A percentile compares a stretch with the other conserved stretches of the same genome.
These are phyloP conservation scores for Colletotrichum australisinense DNA, from an alignment of 2,329 filamentous ascomycete species.

Conservation along the genomic window DNA sequence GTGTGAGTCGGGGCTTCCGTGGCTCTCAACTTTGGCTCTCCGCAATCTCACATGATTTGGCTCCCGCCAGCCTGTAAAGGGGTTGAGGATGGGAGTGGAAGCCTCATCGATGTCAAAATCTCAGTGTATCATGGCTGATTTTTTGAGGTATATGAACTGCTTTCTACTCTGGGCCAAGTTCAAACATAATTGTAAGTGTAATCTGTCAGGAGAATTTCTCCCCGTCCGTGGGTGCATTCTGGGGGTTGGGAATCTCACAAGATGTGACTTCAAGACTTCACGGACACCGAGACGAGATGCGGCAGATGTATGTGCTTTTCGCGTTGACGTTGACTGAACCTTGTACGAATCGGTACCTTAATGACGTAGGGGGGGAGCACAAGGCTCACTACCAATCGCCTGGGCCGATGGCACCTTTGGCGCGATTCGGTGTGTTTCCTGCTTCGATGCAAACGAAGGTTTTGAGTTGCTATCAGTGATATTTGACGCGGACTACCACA, in stretches of 20 bases:
- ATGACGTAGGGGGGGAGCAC: no score
- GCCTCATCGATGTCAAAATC: background rate
- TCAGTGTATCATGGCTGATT: background rate
- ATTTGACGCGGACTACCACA: no score
- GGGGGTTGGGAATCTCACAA: background rate
- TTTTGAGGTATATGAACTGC: background rate
- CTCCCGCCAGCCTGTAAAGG: no score
- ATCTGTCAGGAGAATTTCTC: background rate
- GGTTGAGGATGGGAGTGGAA: background rate
- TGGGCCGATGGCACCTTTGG: no score
- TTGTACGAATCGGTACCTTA: no score
- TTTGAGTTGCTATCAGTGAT: no score
- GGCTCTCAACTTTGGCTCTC: no score
- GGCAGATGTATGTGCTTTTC: background rate
- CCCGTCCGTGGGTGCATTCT: background rate
- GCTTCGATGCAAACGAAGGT: no score
- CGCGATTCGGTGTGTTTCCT: no score
- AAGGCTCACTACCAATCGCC: no score
- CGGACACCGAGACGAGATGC: background rate
- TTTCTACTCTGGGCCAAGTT: background rate
- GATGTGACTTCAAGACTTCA: background rate
- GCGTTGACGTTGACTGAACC: background rate
- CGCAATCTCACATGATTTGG: no score
- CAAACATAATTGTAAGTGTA: background rate
- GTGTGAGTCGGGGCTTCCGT: no score